These are phyloP conservation scores for Tillandsia leiboldiana DNA, from an alignment of 176 grass and related monocot genomes.

Conservation along the genomic window DNA sequence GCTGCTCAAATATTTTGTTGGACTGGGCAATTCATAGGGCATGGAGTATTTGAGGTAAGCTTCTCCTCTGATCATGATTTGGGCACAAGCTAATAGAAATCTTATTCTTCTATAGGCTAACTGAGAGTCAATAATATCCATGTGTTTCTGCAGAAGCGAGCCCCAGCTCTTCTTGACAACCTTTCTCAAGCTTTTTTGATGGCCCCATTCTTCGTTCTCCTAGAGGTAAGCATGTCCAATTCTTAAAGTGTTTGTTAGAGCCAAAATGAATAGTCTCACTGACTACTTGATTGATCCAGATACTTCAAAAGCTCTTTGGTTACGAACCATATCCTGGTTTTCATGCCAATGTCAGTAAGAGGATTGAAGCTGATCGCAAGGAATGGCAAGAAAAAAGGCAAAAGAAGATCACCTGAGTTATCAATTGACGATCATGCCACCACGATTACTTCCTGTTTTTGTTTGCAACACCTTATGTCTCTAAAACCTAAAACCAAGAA, in stretches of 20 bases:
- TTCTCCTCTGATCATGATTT: background rate
- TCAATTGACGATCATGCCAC: background rate
- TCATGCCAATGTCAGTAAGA: slow-evolving; percentile 55
- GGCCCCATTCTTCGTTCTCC: slow-evolving; percentile 92
- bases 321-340: slow-evolving; percentile 90
- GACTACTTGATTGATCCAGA: slow-evolving; percentile 23
- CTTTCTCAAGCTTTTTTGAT: slow-evolving; percentile 69
- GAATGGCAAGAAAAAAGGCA: slow-evolving; percentile 32
- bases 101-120: background rate
- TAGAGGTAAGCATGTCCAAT: slow-evolving; percentile 39
- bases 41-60: slow-evolving; percentile 70
- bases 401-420: slow-evolving; percentile 37
- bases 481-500: too few species aligned
- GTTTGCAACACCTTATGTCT: too few species aligned
- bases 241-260: background rate
- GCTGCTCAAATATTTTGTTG: slow-evolving; percentile 61
- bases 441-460: background rate
- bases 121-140: slow-evolving; percentile 12
- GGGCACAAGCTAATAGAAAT: background rate
- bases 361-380: slow-evolving; percentile 49
- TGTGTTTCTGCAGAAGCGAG: slow-evolving; percentile 38
- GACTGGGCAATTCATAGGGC: slow-evolving; percentile 59
- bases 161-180: slow-evolving; percentile 39
- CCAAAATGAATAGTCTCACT: background rate
- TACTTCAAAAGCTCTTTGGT: slow-evolving; percentile 53